Evolutionary conservation across 805 yeast genomes (phyloP), one percentile per base, ranked within the genome.

Genomic region (Grigorovia yakushimaensis): DNA sequence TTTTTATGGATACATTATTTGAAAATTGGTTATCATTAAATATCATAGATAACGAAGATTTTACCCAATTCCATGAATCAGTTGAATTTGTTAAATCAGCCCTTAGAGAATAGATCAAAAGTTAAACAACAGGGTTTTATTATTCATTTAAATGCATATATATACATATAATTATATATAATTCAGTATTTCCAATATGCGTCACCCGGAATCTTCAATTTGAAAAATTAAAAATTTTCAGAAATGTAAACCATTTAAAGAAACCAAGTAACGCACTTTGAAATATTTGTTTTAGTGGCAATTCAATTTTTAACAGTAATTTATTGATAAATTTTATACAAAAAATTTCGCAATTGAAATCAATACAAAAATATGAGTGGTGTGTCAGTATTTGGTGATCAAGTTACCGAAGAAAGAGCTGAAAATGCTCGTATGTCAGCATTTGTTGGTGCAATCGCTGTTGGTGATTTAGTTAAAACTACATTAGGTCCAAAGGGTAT

Each of bases 401-500:
- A 91, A 67, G 98, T 91, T 47, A 84, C 93, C 5, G 98, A 91
- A 69, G 98, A 91, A 70, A 79, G 97, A 61, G 98, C 93, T 41
- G 98, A 93, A 68, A 89, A 91, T 69, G 98, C 98, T 46, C 88
- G 98, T 73, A 74, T 91, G 72, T 86, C 96, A 6, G 88, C 98
- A 2, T 93, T 93, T 67, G 95, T 93, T 10, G 98, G 98, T 43
- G 98, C 98, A 54, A 91, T 93, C 63, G 99, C 98, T 39, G 98
- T 93, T 35, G 99, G 98, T 45, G 98, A 93, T 67, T 75, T 93
- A 51, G 98, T 91, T 42, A 91, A 91, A 67, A 78, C 88, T 27
- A 84, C 98, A 2, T 72, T 93, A 54, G 99, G 99, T 15, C 99
- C 99, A 52, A 91, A 93, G 64, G 99, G 99, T 53, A 91, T 93